Evolutionary conservation across 2,329 filamentous ascomycete species (phyloP), one percentile per base, ranked within the genome.

Genomic region (Scedosporium boydii): DNA sequence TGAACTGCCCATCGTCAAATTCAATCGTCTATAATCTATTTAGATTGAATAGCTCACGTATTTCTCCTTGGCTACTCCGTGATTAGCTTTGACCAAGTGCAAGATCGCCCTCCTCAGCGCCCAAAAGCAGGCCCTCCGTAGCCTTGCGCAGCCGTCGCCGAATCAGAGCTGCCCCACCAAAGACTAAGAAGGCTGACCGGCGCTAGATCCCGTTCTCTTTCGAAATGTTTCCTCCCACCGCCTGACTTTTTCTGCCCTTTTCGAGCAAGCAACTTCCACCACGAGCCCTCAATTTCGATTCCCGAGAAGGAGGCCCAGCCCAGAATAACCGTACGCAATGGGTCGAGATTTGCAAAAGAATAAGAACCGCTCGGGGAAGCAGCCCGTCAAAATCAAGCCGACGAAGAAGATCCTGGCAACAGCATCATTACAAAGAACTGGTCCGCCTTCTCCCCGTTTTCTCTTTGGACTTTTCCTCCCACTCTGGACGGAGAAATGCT

Each of bases 381-480:
- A 86, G 62, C 87, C 85, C 66, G 79, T 88, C 57, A 81, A 79
- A 67, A 84, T 87, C 70, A 79, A 77, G 55, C 79, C 76, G 69
- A 80, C 74, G 73, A 80, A 77, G 76, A 88, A 85, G 82, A 87
- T 14, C 78, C 87, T 44, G 89, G 89, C 66, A 93, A 91, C 78
- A 80, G 80, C 67, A 84, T 91, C 67, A 86, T 93, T 69, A 92
- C 93, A 10, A 84, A 89, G 74, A 96, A 96, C 78, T 98, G 93
- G 93, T 96, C 78, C 27, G 76, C 68, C 16, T 12, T 2, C 59
- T 46, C 56, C 21, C 18, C 53, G n/a, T n/a, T n/a, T n/a, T 51
- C 53, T 38, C 46, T 34, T 18, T 59, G 55, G 34, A 62, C 56
- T 21, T 46, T 60, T 16, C 53, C 56, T 27, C 42, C 55, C 53